phyloP scores from a whole-genome alignment of 306 rosid species.

The Begonia loranthoides region DNA sequence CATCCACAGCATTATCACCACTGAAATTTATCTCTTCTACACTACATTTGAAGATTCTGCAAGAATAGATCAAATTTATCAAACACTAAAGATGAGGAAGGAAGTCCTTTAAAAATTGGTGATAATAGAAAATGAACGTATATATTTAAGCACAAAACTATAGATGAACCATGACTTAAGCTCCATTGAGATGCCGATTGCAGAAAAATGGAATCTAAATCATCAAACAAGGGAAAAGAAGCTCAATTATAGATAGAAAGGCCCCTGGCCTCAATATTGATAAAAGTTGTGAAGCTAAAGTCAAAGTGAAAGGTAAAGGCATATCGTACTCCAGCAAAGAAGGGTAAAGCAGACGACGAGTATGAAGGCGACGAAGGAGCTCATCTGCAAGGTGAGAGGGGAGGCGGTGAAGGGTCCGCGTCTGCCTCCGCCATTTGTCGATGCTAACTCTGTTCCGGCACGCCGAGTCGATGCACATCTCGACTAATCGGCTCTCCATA shows the following conservation, averaged over 20 bases:
- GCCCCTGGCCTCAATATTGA: too few species aligned
- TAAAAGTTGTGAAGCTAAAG: too few species aligned
- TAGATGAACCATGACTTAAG: too few species aligned
- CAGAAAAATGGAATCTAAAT: too few species aligned
- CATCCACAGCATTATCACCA: constrained; percentile 42
- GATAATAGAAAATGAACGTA: too few species aligned
- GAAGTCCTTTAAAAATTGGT: too few species aligned
- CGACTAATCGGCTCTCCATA: constrained; percentile 29
- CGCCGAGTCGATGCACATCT: constrained; percentile 43
- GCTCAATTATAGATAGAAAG: too few species aligned
- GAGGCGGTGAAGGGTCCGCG: constrained; percentile 46
- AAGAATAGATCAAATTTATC: constrained; percentile 3
- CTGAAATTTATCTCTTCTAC: constrained; percentile 62
- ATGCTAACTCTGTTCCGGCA: constrained; percentile 32
- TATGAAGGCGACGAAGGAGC: constrained; percentile 51
- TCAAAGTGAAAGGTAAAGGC: too few species aligned
- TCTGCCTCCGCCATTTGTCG: constrained; percentile 63
- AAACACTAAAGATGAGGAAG: not conserved
- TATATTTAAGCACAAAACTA: too few species aligned
- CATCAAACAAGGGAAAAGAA: too few species aligned
- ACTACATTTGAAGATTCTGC: constrained; percentile 53
- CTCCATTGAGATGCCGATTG: too few species aligned
- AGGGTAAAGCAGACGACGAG: constrained; percentile 58
- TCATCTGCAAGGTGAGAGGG: constrained; percentile 66
- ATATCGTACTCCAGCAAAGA: constrained; percentile 64